Base-by-base conservation (phyloP, 306 rosid genomes). In the Lupinus albus region DNA sequence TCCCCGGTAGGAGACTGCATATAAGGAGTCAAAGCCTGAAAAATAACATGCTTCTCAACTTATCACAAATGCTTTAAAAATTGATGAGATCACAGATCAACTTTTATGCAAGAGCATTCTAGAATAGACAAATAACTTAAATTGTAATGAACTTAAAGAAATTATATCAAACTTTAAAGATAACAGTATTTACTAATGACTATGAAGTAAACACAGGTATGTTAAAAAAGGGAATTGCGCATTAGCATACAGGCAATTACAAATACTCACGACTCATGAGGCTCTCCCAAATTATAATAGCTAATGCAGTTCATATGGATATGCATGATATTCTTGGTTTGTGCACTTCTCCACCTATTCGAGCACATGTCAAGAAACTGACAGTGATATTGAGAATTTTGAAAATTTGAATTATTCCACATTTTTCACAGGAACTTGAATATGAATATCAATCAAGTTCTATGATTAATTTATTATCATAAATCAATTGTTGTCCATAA, bases 21-120 rank as follows among this genome's bases (percentile, higher is more conserved):
- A 67, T 84, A 68, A 16, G 97, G 99, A 73, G 97, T 85, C 81
- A 93, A 80, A 79, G 97, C 91, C 99, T 93, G 84, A 72, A 79
- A 81, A 65, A 60, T 36, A 75, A 11, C 28, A 73, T 30, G 42
- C 21, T n/a, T 54, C 53, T 76, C 77, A 64, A 62, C 38, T 48
- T 67, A 32, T 12, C 0, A 15, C 20, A 36, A n/a, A 58, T 20
- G 30, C 61, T 41, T 39, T 3, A 1, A 49, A 62, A 30, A n/a
- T 30, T 61, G 8, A 16, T 7, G 3, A 61, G 54, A 61, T 13
- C 38, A 58, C 7, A 48, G 4, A 16, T 45, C 48, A 48, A 48
- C 44, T 35, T 4, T 33, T 8, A 52, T 30, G 14, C 41, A 21
- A 56, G 21, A 55, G 8, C 11, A 30, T 45, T 15, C 15, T 48